Evolutionary conservation across 2,329 filamentous ascomycete genomes (phyloP).

Genomic region (Verticillium albo-atrum): DNA sequence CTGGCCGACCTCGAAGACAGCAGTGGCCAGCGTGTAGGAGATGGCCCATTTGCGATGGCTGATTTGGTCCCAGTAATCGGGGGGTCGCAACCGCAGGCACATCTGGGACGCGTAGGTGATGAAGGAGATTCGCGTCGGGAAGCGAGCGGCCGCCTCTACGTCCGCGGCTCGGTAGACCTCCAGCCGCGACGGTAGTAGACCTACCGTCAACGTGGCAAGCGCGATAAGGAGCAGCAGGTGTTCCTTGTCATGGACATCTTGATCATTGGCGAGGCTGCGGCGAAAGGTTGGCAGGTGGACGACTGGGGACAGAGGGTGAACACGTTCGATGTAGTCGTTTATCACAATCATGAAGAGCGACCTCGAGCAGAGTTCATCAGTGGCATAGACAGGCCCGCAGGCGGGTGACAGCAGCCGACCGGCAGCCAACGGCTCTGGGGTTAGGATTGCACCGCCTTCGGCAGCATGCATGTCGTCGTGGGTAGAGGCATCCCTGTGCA

Average conservation of each 20-base stretch:
- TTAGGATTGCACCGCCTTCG: not conserved
- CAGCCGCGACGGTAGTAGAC: constrained; percentile 20
- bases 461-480: not conserved
- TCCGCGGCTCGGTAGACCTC: constrained; percentile 16
- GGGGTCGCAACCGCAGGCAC: constrained; percentile 15
- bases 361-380: constrained; percentile 20
- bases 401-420: not conserved
- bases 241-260: constrained; percentile 17
- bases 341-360: constrained; percentile 15
- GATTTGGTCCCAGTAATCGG: constrained; percentile 20
- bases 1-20: constrained; percentile 28
- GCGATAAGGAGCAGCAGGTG: constrained; percentile 19
- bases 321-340: constrained; percentile 18
- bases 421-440: not conserved
- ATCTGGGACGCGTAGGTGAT: constrained; percentile 19
- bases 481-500: not conserved
- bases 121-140: constrained; percentile 17
- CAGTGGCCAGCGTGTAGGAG: constrained; percentile 24
- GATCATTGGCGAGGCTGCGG: constrained; percentile 13
- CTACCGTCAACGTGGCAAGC: constrained; percentile 17
- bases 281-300: constrained; percentile 19
- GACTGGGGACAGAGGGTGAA: constrained; percentile 20
- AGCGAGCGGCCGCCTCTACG: constrained; percentile 13
- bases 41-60: constrained; percentile 29
- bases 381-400: constrained; percentile 8